Evolutionary conservation across 805 yeast species (phyloP).

Genomic region (Wickerhamia fluorescens): DNA sequence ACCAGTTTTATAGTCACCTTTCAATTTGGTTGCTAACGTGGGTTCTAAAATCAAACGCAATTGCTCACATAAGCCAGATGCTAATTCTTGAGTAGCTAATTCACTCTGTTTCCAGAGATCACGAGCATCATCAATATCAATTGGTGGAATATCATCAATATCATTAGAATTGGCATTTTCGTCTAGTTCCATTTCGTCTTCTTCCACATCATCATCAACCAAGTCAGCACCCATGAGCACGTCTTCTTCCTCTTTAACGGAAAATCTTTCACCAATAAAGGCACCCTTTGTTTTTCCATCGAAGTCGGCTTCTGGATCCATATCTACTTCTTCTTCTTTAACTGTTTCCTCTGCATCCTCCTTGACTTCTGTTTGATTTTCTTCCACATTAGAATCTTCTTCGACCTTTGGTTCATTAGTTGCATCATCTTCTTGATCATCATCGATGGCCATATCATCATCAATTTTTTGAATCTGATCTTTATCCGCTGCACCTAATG

Average conservation of each 20-base stretch:
- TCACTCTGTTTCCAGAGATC: conserved; percentile 81
- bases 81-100: conserved; percentile 75
- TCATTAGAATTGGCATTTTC: conserved; percentile 7
- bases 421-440: conserved; percentile 29
- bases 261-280: conserved; percentile 41
- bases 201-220: conserved; percentile 13
- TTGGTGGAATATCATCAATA: conserved; percentile 30
- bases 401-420: conserved; percentile 4
- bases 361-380: conserved; percentile 8
- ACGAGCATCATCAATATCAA: conserved; percentile 59
- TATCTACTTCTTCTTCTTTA: conserved; percentile 19
- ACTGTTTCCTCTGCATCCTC: conserved; percentile 24
- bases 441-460: conserved; percentile 78
- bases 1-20: conserved; percentile 96
- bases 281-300: conserved; percentile 47
- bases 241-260: conserved; percentile 25
- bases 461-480: conserved; percentile 74
- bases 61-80: conserved; percentile 87
- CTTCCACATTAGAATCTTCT: conserved; percentile 14
- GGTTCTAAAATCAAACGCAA: conserved; percentile 90
- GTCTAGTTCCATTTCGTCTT: conserved; percentile 6
- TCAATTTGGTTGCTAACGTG: conserved; percentile 87
- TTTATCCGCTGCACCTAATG: conserved; percentile 80
- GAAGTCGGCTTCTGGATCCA: conserved; percentile 36
- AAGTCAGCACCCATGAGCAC: conserved; percentile 13